A percentile compares a stretch with the other conserved stretches of the same genome.
Evolutionary conservation across 257 asterid species (phyloP).

Genomic region (Fraxinus americana): DNA sequence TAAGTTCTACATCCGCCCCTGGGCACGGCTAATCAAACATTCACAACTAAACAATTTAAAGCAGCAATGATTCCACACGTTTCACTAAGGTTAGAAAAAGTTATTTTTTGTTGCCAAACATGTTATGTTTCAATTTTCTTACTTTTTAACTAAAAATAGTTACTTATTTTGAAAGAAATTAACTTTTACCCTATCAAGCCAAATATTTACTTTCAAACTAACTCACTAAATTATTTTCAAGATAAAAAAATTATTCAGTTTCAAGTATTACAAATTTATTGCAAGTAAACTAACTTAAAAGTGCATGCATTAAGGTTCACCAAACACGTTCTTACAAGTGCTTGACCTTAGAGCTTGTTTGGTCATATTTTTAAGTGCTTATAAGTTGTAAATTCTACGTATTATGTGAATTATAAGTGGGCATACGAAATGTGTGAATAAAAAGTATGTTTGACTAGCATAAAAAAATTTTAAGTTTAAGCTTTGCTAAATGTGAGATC

Average conservation of each 20-base stretch:
- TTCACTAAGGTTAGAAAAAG: neutral
- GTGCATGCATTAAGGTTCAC: no score
- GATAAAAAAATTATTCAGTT: neutral
- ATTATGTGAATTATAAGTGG: no score
- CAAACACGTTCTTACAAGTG: no score
- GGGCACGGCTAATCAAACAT: neutral
- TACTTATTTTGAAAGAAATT: neutral
- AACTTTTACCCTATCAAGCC: neutral
- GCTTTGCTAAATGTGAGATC: neutral
- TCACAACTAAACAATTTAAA: neutral
- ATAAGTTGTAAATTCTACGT: no score
- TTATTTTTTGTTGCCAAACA: neutral
- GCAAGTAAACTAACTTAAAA: neutral
- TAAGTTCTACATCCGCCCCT: no score
- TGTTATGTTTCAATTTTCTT: neutral
- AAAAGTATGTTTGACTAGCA: no score
- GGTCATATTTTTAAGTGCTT: no score
- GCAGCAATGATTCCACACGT: neutral
- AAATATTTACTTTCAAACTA: neutral
- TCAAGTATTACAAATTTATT: no score
- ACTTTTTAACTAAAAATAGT: neutral
- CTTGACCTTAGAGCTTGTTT: no score
- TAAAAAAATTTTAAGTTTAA: neutral
- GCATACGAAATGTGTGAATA: no score
- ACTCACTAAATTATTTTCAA: neutral